Conservation (phyloP, 805 yeast genomes). For the Diddensiella santjacobensis region DNA sequence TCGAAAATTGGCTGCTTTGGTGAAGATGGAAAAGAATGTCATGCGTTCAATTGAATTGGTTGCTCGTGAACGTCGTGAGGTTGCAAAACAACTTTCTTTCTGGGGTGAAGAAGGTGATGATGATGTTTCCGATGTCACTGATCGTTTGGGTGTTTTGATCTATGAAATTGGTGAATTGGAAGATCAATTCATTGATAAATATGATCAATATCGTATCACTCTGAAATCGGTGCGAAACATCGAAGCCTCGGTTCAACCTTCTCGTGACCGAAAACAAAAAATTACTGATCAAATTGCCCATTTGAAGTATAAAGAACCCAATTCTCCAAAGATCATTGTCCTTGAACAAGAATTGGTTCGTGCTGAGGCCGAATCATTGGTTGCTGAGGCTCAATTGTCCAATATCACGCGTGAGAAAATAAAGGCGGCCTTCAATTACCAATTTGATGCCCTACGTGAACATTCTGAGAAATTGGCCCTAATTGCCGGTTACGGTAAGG, state of each 20-base stretch:
- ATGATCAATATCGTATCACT: conserved; percentile 96
- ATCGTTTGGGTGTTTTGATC: conserved; percentile 91
- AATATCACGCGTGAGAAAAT: conserved; percentile 97
- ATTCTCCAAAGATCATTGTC: conserved; percentile 90
- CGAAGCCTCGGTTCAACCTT: conserved; percentile 96
- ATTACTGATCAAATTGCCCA: conserved; percentile 97
- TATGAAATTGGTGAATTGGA: conserved; percentile 97
- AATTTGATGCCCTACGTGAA: conserved; percentile 93
- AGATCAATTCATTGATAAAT: conserved; percentile 96
- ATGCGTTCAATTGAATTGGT: conserved; percentile 91
- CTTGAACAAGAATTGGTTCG: conserved; percentile 98
- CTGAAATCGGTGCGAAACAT: conserved; percentile 92
- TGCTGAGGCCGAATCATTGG: conserved; percentile 98
- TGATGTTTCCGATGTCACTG: conserved; percentile 95
- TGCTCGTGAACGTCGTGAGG: conserved; percentile 90
- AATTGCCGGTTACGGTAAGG: conserved; percentile 99
- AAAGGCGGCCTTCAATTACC: conserved; percentile 95
- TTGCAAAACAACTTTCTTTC: conserved; percentile 91
- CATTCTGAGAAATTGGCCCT: conserved; percentile 93
- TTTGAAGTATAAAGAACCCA: conserved; percentile 97
- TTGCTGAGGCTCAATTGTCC: conserved; percentile 97
- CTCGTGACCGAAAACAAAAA: conserved; percentile 96
- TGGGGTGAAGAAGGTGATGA: conserved; percentile 99
- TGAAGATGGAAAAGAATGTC: conserved; percentile 94
- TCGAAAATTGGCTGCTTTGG: conserved; percentile 83